Conservation (phyloP, 1,284 basidiomycete species). For the Polyporus tsugae region DNA sequence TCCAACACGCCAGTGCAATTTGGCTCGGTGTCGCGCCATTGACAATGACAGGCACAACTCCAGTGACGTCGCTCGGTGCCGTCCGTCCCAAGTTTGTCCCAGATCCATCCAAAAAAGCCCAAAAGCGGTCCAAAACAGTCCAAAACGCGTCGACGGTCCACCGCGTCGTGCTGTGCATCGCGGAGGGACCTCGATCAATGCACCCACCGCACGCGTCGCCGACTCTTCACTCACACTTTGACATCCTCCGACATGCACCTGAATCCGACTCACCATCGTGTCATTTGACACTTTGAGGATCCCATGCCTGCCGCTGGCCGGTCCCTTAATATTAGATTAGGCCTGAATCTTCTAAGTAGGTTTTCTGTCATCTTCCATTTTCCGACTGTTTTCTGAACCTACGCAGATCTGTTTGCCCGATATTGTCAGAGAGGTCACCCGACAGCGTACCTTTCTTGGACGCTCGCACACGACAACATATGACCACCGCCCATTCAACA, state of each 20-base stretch:
- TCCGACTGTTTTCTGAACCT: neutral
- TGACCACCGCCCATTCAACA: neutral
- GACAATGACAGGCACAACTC: neutral
- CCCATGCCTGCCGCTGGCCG: neutral
- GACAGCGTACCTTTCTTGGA: neutral
- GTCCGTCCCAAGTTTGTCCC: neutral
- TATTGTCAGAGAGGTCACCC: neutral
- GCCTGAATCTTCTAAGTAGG: neutral
- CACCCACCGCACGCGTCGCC: neutral
- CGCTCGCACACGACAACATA: neutral
- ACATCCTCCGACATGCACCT: neutral
- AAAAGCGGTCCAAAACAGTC: too few species aligned
- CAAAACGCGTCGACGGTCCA: neutral
- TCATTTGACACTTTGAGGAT: neutral
- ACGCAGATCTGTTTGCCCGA: neutral
- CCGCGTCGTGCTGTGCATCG: neutral
- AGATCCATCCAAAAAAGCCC: neutral
- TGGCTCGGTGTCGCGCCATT: neutral
- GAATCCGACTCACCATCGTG: neutral
- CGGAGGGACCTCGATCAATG: neutral
- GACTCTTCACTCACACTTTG: neutral
- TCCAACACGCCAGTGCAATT: neutral
- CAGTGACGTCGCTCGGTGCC: neutral
- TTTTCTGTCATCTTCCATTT: slow-evolving; percentile 1
- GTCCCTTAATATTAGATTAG: too few species aligned